phyloP scores from a whole-genome alignment of 176 grass and related monocot genomes.

The Oryza glumipatula region DNA sequence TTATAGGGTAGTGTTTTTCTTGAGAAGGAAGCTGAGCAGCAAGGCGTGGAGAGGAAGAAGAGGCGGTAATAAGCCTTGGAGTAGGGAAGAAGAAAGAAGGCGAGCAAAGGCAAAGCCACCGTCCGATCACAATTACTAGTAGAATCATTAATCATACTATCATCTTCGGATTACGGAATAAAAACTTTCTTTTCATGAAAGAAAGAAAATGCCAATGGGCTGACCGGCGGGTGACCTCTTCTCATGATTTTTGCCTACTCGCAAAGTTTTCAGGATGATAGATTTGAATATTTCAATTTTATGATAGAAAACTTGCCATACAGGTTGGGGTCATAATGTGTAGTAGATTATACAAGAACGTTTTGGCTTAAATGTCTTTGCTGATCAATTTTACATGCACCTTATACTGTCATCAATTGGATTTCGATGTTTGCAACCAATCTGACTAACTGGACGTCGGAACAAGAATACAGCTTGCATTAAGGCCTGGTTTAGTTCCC shows the following conservation, averaged over 20 bases:
- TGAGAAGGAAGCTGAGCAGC: constrained; percentile 1
- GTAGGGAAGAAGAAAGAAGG: constrained; percentile 17
- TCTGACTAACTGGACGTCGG: too few species aligned
- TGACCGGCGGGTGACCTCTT: not conserved
- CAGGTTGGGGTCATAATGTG: not conserved
- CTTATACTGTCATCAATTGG: not conserved
- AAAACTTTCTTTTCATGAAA: not conserved
- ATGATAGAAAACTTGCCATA: not conserved
- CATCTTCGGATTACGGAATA: constrained; percentile 4
- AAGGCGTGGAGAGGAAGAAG: not conserved
- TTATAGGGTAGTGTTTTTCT: not conserved
- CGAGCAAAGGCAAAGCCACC: not conserved
- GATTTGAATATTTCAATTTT: too few species aligned
- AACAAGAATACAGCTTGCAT: not conserved
- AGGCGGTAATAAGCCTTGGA: not conserved
- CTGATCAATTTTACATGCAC: not conserved
- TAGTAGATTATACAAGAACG: not conserved
- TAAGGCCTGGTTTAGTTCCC: too few species aligned
- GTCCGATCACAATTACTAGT: not conserved
- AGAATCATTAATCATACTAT: not conserved
- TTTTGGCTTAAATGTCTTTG: not conserved
- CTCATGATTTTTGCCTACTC: not conserved
- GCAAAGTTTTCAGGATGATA: too few species aligned
- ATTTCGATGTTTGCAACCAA: not conserved
- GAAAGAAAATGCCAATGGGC: not conserved